Evolutionary conservation across 2,329 filamentous ascomycete genomes (phyloP).

Genomic region (Aureobasidium pullulans): DNA sequence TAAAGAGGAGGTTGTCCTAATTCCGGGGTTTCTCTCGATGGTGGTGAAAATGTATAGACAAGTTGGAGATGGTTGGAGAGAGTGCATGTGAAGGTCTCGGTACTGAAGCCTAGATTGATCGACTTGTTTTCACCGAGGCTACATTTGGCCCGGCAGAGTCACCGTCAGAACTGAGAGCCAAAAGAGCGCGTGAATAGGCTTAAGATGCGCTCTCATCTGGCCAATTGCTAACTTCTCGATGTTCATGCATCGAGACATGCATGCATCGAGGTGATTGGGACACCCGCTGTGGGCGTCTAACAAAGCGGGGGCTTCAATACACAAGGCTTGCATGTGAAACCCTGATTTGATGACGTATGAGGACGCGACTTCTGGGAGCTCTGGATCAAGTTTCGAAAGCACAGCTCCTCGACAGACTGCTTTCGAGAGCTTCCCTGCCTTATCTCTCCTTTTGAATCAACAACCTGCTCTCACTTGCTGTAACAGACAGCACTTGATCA

Average conservation of each 20-base stretch:
- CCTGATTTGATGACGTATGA: background rate
- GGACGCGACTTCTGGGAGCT: background rate
- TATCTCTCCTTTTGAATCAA: background rate
- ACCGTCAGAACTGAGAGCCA: too few relatives aligned
- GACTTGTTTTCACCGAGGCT: background rate
- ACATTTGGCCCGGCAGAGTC: too few relatives aligned
- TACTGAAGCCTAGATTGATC: background rate
- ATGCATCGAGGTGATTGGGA: too few relatives aligned
- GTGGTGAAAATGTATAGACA: background rate
- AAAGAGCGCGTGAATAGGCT: too few relatives aligned
- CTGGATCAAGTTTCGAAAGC: slow-evolving; percentile 1
- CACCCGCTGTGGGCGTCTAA: too few relatives aligned
- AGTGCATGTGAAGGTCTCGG: slow-evolving; percentile 1
- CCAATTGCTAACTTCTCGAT: too few relatives aligned
- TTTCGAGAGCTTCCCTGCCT: background rate
- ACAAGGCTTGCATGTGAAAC: slow-evolving; percentile 3
- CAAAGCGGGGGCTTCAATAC: background rate
- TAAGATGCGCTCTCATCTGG: too few relatives aligned
- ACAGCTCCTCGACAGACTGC: background rate
- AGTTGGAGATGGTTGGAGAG: background rate
- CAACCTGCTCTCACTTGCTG: background rate
- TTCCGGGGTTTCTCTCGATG: background rate
- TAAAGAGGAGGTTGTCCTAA: background rate
- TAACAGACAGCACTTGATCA: background rate
- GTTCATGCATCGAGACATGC: too few relatives aligned